Evolutionary conservation across 1,139 yeast species (phyloP).

Genomic region (Sugiyamaella castrensis): DNA sequence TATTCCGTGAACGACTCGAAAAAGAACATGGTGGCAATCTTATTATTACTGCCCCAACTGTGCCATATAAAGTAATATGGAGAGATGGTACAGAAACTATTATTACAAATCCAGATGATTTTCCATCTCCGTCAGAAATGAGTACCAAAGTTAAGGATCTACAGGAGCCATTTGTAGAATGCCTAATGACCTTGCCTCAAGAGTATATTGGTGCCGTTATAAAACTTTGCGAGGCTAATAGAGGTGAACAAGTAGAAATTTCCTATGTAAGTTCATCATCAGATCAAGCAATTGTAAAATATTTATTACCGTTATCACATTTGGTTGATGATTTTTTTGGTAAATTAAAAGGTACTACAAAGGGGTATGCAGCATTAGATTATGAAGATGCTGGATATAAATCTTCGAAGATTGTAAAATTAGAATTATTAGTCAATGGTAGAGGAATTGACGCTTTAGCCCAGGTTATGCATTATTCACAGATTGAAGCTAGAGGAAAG

Average conservation of each 20-base stretch:
- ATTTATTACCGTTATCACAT: slow-evolving; percentile 81
- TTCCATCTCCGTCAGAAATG: slow-evolving; percentile 56
- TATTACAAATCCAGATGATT: slow-evolving; percentile 87
- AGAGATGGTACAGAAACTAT: slow-evolving; percentile 59
- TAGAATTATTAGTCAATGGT: slow-evolving; percentile 89
- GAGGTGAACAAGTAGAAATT: slow-evolving; percentile 80
- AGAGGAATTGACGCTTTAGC: slow-evolving; percentile 89
- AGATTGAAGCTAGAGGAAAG: slow-evolving; percentile 67
- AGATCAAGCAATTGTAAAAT: slow-evolving; percentile 68
- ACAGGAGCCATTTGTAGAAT: slow-evolving; percentile 89
- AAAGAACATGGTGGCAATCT: slow-evolving; percentile 92
- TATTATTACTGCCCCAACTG: slow-evolving; percentile 94
- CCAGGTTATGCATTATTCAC: slow-evolving; percentile 80
- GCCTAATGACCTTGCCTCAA: slow-evolving; percentile 85
- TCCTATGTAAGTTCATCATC: slow-evolving; percentile 69
- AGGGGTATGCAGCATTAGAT: slow-evolving; percentile 92
- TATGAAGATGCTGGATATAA: slow-evolving; percentile 91
- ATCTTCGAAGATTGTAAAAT: slow-evolving; percentile 75
- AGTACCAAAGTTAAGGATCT: slow-evolving; percentile 51
- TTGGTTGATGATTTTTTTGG: slow-evolving; percentile 95
- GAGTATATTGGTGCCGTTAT: slow-evolving; percentile 87
- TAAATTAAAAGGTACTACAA: slow-evolving; percentile 80
- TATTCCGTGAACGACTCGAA: slow-evolving; percentile 84
- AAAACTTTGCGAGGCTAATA: slow-evolving; percentile 74
- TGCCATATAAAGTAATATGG: slow-evolving; percentile 75